A percentile compares a stretch with the other conserved stretches of the same genome.
phyloP scores from a whole-genome alignment of 495 filamentous ascomycete species.

The Trichoderma erinaceum region DNA sequence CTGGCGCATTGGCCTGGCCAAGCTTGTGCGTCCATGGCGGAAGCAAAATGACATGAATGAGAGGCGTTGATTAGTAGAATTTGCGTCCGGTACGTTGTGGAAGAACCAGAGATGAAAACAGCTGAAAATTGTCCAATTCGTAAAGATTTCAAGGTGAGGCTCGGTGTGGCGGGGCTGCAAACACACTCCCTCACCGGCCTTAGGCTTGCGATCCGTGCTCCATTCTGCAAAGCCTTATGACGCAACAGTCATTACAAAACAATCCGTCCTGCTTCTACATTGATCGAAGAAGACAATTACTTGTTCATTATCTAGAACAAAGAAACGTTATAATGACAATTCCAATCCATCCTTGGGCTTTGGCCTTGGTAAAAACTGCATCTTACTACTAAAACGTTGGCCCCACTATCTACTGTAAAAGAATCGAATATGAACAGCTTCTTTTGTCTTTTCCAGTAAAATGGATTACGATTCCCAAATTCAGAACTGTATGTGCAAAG shows the following conservation, averaged over 20 bases:
- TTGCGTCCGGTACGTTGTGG: neutral
- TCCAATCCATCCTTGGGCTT: neutral
- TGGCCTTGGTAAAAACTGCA: neutral
- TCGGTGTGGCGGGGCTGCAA: slow-evolving; percentile 1
- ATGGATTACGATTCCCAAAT: neutral
- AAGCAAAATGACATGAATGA: neutral
- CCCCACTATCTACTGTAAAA: neutral
- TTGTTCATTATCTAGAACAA: neutral
- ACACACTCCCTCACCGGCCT: neutral
- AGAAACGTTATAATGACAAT: neutral
- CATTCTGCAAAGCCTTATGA: neutral
- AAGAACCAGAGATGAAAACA: neutral
- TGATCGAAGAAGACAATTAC: neutral
- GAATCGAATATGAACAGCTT: slow-evolving; percentile 20
- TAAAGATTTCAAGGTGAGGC: slow-evolving; percentile 7
- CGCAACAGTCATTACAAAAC: neutral
- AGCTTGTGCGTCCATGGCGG: neutral
- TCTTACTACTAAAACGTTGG: neutral
- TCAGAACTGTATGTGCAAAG: slow-evolving; percentile 11
- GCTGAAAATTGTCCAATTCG: neutral
- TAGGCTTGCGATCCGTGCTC: neutral
- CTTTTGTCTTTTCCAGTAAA: slow-evolving; percentile 12
- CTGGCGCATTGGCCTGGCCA: neutral
- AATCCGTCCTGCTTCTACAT: neutral
- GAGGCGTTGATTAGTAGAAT: neutral